A percentile compares a stretch with the other conserved stretches of the same genome.
Evolutionary conservation across 2,329 filamentous ascomycete species (phyloP).

Genomic region (Aureobasidium leucospermi): DNA sequence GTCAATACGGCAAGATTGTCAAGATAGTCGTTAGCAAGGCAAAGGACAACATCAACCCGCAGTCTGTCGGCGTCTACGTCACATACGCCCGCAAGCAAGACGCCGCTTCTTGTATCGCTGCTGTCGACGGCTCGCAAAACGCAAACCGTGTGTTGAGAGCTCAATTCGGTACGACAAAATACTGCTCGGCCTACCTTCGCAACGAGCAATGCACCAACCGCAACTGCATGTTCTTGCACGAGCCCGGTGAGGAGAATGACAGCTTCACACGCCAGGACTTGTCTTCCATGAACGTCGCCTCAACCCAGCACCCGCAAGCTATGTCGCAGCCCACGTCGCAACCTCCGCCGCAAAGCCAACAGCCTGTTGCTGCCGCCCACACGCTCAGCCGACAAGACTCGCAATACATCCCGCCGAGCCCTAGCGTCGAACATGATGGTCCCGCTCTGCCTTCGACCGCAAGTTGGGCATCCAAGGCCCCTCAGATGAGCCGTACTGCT

Average conservation of each 20-base stretch:
- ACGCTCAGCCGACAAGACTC: constrained; percentile 58
- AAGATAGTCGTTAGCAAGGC: constrained; percentile 98
- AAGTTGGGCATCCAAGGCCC: constrained; percentile 77
- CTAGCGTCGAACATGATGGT: constrained; percentile 54
- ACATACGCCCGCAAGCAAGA: constrained; percentile 91
- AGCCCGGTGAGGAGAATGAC: constrained; percentile 95
- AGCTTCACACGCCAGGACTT: constrained; percentile 92
- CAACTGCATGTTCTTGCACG: constrained; percentile 96
- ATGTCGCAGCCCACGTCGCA: constrained; percentile 33
- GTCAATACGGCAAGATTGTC: constrained; percentile 95
- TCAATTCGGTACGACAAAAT: constrained; percentile 88
- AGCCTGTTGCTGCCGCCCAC: constrained; percentile 44
- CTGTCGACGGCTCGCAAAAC: constrained; percentile 88
- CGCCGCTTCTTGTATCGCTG: constrained; percentile 79
- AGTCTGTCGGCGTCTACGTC: constrained; percentile 95
- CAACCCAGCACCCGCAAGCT: constrained; percentile 57
- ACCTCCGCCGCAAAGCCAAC: constrained; percentile 43
- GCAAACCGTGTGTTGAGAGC: constrained; percentile 75
- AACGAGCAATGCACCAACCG: constrained; percentile 92
- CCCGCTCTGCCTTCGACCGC: constrained; percentile 90
- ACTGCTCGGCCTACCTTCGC: constrained; percentile 93
- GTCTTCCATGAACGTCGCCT: constrained; percentile 87
- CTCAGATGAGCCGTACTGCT: constrained; percentile 31
- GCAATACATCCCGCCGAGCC: constrained; percentile 19
- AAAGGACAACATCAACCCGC: constrained; percentile 66